Evolutionary conservation across 2,329 filamentous ascomycete genomes (phyloP), one percentile per base, ranked within the genome.

Genomic region (Colletotrichum incanum): DNA sequence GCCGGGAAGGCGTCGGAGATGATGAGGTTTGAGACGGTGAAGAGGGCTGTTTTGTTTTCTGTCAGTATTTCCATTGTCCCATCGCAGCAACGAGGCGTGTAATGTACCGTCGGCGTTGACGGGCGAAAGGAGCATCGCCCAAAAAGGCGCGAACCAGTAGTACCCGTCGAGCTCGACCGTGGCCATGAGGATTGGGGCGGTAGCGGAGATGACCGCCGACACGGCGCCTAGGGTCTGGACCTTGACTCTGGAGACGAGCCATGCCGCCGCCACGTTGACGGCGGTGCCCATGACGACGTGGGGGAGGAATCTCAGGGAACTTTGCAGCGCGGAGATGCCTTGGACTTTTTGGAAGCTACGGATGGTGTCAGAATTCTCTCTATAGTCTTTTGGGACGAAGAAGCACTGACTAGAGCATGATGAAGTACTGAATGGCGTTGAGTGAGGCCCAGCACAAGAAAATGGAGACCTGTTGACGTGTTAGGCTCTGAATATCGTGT

Each of bases 161-260:
- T 82, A 81, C 79, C 85, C 86, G 0, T 79, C 76, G 0, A 88
- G 80, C 0, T 82, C 75, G 14, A 87, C 82, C 0, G 89, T 77
- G 0, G 89, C 89, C 88, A 91, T 90, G 6, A 90, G 77, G 3
- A 88, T 78, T 0, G 88, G 87, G 0, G 87, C 82, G 0, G 84
- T 70, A 43, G 87, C 79, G 34, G 84, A 85, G 31, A 90, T 76
- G 0, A 85, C 43, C 0, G 84, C 83, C 1, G 84, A 82, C 9
- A 82, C 76, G 1, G 83, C 82, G 5, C 77, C 80, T 2, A 86
- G 74, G 0, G 79, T 80, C 41, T 83, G 79, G 1, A 86, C 80
- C 3, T 78, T 78, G 39, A 84, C 80, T 6, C 78, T 76, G 0
- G 81, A 79, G 20, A 85, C 82, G 28, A 88, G 78, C 31, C 84